Evolutionary conservation across 2,329 filamentous ascomycete species (phyloP).

Genomic region (Purpureocillium takamizusanense): DNA sequence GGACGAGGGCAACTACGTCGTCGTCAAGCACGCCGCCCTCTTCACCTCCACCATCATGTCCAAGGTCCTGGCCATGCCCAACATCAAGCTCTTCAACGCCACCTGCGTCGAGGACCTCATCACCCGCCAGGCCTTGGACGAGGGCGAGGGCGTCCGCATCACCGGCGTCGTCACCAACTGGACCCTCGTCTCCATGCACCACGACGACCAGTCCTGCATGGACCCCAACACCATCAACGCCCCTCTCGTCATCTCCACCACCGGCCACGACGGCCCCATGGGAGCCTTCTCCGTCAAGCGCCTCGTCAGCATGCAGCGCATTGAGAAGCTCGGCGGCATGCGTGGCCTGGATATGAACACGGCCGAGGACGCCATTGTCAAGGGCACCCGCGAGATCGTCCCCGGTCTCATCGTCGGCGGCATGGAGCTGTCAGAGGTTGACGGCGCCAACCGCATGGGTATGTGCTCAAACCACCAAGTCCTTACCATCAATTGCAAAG

Average conservation of each 20-base stretch:
- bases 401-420: conserved; percentile 87
- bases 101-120: conserved; percentile 89
- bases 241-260: conserved; percentile 79
- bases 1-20: conserved; percentile 79
- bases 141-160: conserved; percentile 49
- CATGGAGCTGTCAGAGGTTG: conserved; percentile 87
- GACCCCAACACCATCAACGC: conserved; percentile 96
- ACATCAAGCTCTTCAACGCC: conserved; percentile 95
- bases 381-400: conserved; percentile 78
- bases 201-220: conserved; percentile 91
- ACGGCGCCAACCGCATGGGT: conserved; percentile 88
- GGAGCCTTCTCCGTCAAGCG: conserved; percentile 88
- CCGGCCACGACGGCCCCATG: conserved; percentile 84
- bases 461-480: too few species aligned
- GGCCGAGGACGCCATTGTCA: conserved; percentile 90
- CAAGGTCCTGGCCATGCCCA: conserved; percentile 75
- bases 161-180: conserved; percentile 93
- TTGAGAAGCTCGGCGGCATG: conserved; percentile 85
- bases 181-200: conserved; percentile 82
- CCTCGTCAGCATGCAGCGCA: conserved; percentile 76
- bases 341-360: conserved; percentile 86
- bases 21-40: conserved; percentile 87
- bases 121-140: conserved; percentile 52
- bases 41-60: conserved; percentile 84
- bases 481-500: too few species aligned